These are phyloP conservation scores for Suhomyces taliae DNA, from an alignment of 1,139 yeast genomes.

Conservation along the genomic window DNA sequence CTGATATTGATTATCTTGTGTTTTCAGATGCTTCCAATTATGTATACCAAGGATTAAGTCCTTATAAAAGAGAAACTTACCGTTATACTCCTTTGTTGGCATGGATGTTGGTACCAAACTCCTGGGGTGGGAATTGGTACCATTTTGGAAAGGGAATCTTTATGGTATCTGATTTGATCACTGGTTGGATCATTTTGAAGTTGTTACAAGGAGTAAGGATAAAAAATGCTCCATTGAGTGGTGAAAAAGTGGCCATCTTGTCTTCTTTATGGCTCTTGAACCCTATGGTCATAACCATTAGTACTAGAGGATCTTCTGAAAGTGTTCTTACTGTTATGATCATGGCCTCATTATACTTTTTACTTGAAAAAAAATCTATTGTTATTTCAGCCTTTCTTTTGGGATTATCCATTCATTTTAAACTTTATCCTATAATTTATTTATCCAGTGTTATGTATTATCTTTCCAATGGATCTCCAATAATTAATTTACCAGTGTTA, in stretches of 20 bases:
- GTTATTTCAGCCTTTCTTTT: conserved; percentile 60
- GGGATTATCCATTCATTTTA: conserved; percentile 85
- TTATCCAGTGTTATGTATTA: conserved; percentile 52
- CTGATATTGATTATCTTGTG: conserved; percentile 91
- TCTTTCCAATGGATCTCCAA: conserved; percentile 24
- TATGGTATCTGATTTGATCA: conserved; percentile 72
- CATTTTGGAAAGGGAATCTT: conserved; percentile 81
- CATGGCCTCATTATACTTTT: conserved; percentile 54
- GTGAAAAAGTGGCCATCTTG: conserved; percentile 36
- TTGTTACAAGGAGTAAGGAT: conserved; percentile 26
- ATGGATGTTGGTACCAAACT: conserved; percentile 75
- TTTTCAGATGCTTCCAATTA: conserved; percentile 87
- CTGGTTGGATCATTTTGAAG: conserved; percentile 66
- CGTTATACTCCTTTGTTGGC: conserved; percentile 89
- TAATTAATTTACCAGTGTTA: conserved; percentile 29
- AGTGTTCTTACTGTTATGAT: conserved; percentile 81
- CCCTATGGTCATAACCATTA: conserved; percentile 93
- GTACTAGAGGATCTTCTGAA: conserved; percentile 93
- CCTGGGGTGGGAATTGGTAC: conserved; percentile 46
- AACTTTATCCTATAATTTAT: conserved; percentile 87
- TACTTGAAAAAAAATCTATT: conserved; percentile 30
- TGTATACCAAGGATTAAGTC: conserved; percentile 64
- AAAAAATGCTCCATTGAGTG: conserved; percentile 15
- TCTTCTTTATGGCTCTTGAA: conserved; percentile 81
- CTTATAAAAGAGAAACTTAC: conserved; percentile 83